Evolutionary conservation across 202 grass and related monocot genomes (phyloP).

Genomic region (Carex arenaria): DNA sequence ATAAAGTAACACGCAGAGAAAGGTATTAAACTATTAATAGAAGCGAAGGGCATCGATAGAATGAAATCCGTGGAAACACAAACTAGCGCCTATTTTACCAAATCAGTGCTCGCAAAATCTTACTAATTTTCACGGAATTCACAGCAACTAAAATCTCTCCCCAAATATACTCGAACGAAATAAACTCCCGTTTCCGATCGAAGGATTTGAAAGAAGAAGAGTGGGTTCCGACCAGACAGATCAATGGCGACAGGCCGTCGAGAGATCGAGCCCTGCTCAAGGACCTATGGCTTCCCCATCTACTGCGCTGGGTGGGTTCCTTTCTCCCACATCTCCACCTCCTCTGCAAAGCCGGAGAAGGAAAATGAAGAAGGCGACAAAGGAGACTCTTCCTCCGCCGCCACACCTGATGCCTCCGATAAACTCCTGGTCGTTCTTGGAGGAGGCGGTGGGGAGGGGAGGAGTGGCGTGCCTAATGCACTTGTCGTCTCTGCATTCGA

Average conservation of each 20-base stretch:
- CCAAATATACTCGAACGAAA: no score
- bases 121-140: no score
- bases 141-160: no score
- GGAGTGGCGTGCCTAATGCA: slow-evolving; percentile 80
- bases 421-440: slow-evolving; percentile 42
- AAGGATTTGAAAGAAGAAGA: no score
- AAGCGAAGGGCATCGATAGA: no score
- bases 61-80: no score
- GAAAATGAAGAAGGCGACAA: background rate
- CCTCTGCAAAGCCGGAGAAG: background rate
- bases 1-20: no score
- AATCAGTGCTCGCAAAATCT: no score
- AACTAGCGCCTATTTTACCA: no score
- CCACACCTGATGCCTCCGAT: background rate
- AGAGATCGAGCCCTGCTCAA: slow-evolving; percentile 30
- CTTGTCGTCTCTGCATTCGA: slow-evolving; percentile 53
- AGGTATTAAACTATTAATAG: no score
- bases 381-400: background rate
- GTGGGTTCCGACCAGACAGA: background rate
- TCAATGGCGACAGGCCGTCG: slow-evolving; percentile 31
- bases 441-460: slow-evolving; percentile 73
- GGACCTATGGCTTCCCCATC: slow-evolving; percentile 91
- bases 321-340: slow-evolving; percentile 45
- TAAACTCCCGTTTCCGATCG: no score
- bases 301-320: slow-evolving; percentile 84